These are phyloP conservation scores for Durusdinium trenchii DNA, from an alignment of 73 alveolate species.

Conservation along the genomic window DNA sequence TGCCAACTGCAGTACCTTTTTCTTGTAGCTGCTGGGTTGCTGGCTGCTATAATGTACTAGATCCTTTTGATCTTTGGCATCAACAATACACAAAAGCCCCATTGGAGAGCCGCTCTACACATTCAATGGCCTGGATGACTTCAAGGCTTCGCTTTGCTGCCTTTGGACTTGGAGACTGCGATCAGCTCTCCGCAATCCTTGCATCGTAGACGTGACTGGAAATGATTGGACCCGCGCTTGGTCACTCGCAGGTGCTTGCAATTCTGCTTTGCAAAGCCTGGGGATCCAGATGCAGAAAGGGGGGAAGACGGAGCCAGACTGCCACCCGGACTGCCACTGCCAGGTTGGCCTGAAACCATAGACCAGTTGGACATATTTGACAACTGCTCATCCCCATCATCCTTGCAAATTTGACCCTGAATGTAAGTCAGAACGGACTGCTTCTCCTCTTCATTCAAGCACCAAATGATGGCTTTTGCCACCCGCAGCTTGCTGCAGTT, in stretches of 20 bases:
- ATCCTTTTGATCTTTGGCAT: neutral
- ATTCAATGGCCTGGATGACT: neutral
- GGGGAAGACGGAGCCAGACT: too few relatives aligned
- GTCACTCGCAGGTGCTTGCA: neutral
- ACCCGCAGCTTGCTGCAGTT: neutral
- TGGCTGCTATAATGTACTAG: neutral
- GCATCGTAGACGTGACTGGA: neutral
- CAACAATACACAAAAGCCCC: neutral
- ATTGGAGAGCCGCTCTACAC: neutral
- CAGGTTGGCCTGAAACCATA: too few relatives aligned
- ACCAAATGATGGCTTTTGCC: neutral
- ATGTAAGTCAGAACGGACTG: neutral
- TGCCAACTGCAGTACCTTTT: neutral
- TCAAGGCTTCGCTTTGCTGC: neutral
- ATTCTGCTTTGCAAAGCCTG: neutral
- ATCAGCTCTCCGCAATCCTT: neutral
- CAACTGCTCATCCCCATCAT: neutral
- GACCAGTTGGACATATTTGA: too few relatives aligned
- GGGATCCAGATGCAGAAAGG: neutral
- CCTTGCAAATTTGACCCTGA: neutral
- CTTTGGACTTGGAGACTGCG: neutral
- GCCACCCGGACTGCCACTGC: too few relatives aligned
- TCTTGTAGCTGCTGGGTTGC: neutral
- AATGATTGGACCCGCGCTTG: neutral
- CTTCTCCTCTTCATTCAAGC: neutral